Percentiles rank a stretch among this genome's conserved stretches.
These are phyloP conservation scores for Elongisporangium prolatum DNA, from an alignment of 352 stramenopile species.

Conservation along the genomic window DNA sequence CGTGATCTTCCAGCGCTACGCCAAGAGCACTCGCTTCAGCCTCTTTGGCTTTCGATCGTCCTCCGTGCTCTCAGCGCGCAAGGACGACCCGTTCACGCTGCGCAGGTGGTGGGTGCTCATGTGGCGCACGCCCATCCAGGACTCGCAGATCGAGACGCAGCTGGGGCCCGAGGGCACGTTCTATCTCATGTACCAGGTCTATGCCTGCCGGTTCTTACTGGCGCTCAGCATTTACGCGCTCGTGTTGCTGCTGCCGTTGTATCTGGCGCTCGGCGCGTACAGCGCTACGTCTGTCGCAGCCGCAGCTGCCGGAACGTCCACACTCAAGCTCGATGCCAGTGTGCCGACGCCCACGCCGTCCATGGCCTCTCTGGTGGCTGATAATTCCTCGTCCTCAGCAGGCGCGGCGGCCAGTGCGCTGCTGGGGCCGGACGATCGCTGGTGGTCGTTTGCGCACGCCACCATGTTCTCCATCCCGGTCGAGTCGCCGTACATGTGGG, in stretches of 20 bases:
- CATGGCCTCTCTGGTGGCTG: no score
- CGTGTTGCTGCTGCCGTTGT: constrained; percentile 68
- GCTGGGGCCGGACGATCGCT: constrained; percentile 23
- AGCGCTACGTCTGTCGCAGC: constrained; percentile 2
- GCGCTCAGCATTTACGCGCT: constrained; percentile 59
- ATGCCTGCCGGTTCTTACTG: constrained; percentile 58
- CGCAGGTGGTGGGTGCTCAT: constrained; percentile 59
- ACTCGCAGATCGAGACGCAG: constrained; percentile 53
- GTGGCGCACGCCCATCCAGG: constrained; percentile 65
- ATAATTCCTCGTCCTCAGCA: no score
- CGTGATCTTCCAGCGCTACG: constrained; percentile 58
- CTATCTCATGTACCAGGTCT: constrained; percentile 82
- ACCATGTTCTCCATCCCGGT: constrained; percentile 78
- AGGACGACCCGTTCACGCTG: constrained; percentile 42
- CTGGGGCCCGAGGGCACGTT: constrained; percentile 78
- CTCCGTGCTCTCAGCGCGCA: constrained; percentile 29
- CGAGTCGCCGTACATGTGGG: constrained; percentile 74
- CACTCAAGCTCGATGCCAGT: not conserved
- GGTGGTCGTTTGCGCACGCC: constrained; percentile 77
- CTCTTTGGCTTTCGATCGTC: constrained; percentile 64
- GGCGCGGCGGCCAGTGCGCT: not conserved
- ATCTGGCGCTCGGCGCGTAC: constrained; percentile 51
- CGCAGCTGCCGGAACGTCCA: not conserved
- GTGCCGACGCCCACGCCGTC: not conserved
- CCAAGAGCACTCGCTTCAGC: constrained; percentile 62